Base-by-base conservation (phyloP, 1,139 yeast species). In the Arxiozyma slooffiae region DNA sequence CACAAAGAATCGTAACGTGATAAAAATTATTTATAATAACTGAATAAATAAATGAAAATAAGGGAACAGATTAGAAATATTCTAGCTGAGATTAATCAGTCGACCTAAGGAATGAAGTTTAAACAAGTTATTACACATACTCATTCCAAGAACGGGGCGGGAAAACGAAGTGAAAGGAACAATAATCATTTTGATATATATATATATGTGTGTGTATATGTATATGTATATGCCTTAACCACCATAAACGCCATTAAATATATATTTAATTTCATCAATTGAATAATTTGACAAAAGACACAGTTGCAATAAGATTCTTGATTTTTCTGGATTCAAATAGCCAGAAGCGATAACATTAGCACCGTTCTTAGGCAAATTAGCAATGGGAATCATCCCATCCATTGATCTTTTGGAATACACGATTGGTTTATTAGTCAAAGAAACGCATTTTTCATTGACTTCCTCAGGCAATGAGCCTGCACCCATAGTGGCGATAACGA, bases 401-500 rank as follows among this genome's bases (percentile, higher is more conserved):
- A 79, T 79, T 4, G 86, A 75, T 60, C 88, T 72, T 60, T 81
- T 81, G 38, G 85, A 79, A 60, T 79, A 81, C 1, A 82, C 73
- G 1, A 81, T 72, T 0, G 88, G 87, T 40, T 79, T 69, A 18
- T 67, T 59, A 4, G 18, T 11, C 45, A 70, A 60, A 30, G 66
- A 60, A 21, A 61, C 38, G 21, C 64, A 57, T 36, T 50, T 67
- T 44, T 71, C 69, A 57, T 78, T 79, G 2, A 83, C 78, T 17
- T 61, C 65, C 16, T 74, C 77, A 26, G 80, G 72, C 68, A 82
- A 67, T 1, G 85, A 78, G 0, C 88, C 88, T 0, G 87, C 85
- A 38, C 88, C 88, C 77, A 81, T 78, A 4, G 85, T 79, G 0
- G 87, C 88, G 47, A 82, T 68, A 1, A 82, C 79, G 22, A 82